These are phyloP conservation scores for Elasticomyces elasticus DNA, from an alignment of 495 filamentous ascomycete species.

Conservation along the genomic window DNA sequence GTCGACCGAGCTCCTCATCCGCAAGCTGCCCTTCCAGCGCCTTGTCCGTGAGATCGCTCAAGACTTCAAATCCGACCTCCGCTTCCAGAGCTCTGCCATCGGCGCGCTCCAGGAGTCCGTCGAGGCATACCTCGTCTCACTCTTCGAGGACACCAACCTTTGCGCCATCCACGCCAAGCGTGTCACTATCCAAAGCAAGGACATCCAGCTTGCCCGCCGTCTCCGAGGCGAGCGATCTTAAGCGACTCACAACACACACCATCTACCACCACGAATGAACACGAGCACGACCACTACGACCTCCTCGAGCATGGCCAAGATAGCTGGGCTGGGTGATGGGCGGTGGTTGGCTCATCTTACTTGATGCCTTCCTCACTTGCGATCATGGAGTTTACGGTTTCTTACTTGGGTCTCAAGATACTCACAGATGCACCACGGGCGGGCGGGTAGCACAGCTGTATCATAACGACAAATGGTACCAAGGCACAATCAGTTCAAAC, in stretches of 20 bases:
- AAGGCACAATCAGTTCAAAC: conserved; percentile 10
- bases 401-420: conserved; percentile 16
- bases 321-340: conserved; percentile 19
- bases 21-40: conserved; percentile 99
- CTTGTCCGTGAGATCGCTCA: conserved; percentile 99
- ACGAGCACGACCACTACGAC: conserved; percentile 20
- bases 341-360: conserved; percentile 10
- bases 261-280: conserved; percentile 11
- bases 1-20: conserved; percentile 99
- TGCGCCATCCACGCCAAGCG: conserved; percentile 99
- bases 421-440: conserved; percentile 17
- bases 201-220: conserved; percentile 29
- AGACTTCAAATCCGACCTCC: conserved; percentile 99
- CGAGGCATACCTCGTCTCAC: conserved; percentile 99
- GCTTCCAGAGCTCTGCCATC: conserved; percentile 99
- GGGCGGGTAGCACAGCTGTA: conserved; percentile 16
- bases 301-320: conserved; percentile 15
- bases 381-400: conserved; percentile 17
- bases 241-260: conserved; percentile 10
- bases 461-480: conserved; percentile 25
- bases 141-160: conserved; percentile 99
- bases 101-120: conserved; percentile 99
- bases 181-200: conserved; percentile 41
- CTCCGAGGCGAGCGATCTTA: conserved; percentile 30
- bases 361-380: neutral